Evolutionary conservation across 2,329 filamentous ascomycete species (phyloP).

Genomic region (Graphiopsis chlorocephala): DNA sequence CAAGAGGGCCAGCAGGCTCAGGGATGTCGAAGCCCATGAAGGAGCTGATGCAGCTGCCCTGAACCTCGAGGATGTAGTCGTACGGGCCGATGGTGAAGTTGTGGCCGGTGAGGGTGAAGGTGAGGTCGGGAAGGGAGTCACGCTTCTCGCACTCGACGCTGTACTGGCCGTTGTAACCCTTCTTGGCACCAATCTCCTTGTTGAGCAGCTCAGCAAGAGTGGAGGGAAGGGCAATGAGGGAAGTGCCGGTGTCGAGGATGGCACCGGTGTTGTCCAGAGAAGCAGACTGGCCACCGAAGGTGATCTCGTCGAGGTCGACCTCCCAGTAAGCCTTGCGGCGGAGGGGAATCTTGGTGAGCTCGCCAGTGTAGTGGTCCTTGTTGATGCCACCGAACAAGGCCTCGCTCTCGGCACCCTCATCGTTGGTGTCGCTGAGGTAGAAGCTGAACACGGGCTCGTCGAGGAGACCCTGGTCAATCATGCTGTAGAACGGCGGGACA

Average conservation of each 20-base stretch:
- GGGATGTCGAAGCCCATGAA: slow-evolving; percentile 93
- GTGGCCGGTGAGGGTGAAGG: slow-evolving; percentile 84
- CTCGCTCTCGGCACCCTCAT: slow-evolving; percentile 73
- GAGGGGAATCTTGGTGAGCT: slow-evolving; percentile 89
- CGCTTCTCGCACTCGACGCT: slow-evolving; percentile 85
- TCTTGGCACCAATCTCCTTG: slow-evolving; percentile 96
- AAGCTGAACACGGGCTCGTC: slow-evolving; percentile 95
- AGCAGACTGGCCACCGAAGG: slow-evolving; percentile 79
- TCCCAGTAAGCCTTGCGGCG: slow-evolving; percentile 99
- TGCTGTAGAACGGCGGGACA: slow-evolving; percentile 92
- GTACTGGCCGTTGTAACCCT: slow-evolving; percentile 96
- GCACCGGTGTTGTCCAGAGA: slow-evolving; percentile 93
- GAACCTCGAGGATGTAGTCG: slow-evolving; percentile 95
- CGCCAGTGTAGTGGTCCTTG: slow-evolving; percentile 74
- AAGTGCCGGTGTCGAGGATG: slow-evolving; percentile 97
- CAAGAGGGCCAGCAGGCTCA: slow-evolving; percentile 82
- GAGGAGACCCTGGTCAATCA: slow-evolving; percentile 83
- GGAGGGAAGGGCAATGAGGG: slow-evolving; percentile 89
- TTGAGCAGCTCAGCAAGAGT: slow-evolving; percentile 94
- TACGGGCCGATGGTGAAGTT: slow-evolving; percentile 86
- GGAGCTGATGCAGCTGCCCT: slow-evolving; percentile 92
- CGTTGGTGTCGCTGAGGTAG: slow-evolving; percentile 78
- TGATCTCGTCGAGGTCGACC: slow-evolving; percentile 90
- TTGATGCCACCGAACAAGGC: slow-evolving; percentile 88
- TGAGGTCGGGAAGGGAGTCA: slow-evolving; percentile 80